Evolutionary conservation across 768 basidiomycete genomes (phyloP).

Genomic region (Thelephora aurantiotincta): DNA sequence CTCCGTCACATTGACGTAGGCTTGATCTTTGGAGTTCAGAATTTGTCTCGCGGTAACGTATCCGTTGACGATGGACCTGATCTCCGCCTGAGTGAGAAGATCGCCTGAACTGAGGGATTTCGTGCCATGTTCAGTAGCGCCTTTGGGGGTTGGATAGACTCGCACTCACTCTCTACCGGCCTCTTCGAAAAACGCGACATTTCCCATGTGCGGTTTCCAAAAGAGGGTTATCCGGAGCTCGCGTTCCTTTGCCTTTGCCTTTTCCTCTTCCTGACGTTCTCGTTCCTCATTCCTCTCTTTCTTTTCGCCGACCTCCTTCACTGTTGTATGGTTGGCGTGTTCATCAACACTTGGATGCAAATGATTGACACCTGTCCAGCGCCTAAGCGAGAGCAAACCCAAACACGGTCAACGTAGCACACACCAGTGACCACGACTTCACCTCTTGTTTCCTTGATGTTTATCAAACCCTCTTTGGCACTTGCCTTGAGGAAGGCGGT

Average conservation of each 20-base stretch:
- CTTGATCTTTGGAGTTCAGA: slow-evolving; percentile 50
- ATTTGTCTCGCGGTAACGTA: slow-evolving; percentile 52
- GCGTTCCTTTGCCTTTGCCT: slow-evolving; percentile 24
- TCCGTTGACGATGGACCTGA: slow-evolving; percentile 40
- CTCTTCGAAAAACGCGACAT: slow-evolving; percentile 45
- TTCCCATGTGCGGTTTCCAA: slow-evolving; percentile 60
- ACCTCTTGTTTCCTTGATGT: slow-evolving; percentile 46
- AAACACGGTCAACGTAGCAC: neutral
- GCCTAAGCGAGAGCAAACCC: neutral
- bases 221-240: slow-evolving; percentile 51
- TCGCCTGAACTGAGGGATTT: slow-evolving; percentile 27
- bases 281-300: slow-evolving; percentile 44
- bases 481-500: slow-evolving; percentile 64
- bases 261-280: slow-evolving; percentile 36
- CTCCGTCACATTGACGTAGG: slow-evolving; percentile 55
- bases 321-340: slow-evolving; percentile 40
- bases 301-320: slow-evolving; percentile 52
- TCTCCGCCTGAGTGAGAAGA: slow-evolving; percentile 41
- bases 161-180: slow-evolving; percentile 45
- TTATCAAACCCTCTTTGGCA: slow-evolving; percentile 62
- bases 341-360: slow-evolving; percentile 40
- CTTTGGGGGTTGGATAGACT: neutral
- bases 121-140: slow-evolving; percentile 1
- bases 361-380: slow-evolving; percentile 31
- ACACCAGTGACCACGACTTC: slow-evolving; percentile 27